phyloP scores from a whole-genome alignment of 306 rosid genomes.

The Boehmeria nivea region DNA sequence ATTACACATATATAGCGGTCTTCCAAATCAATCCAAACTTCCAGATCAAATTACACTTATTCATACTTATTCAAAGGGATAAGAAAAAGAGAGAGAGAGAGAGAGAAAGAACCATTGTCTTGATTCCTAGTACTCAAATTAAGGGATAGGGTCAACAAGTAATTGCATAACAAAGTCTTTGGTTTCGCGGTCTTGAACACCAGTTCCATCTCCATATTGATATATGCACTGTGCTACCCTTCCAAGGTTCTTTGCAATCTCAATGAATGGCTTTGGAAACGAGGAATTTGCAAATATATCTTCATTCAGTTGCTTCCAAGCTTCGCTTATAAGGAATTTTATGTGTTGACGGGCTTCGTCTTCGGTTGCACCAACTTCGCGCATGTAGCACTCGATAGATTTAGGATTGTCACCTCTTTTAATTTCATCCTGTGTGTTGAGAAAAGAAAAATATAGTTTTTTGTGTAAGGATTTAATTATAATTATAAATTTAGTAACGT shows the following conservation, averaged over 20 bases:
- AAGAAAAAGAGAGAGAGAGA: no score
- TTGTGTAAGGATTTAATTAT: no score
- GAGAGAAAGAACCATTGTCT: no score
- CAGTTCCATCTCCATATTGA: neutral
- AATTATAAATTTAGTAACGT: no score
- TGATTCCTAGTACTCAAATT: no score
- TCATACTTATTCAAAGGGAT: no score
- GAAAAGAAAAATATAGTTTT: no score
- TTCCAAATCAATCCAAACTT: no score
- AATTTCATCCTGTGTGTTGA: constrained; percentile 2
- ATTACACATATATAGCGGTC: no score
- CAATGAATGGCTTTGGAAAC: constrained; percentile 6
- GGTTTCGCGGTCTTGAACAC: neutral
- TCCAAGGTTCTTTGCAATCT: neutral
- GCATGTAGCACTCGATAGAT: constrained; percentile 37
- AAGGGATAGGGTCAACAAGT: neutral
- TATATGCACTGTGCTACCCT: constrained; percentile 11
- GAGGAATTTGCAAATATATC: neutral
- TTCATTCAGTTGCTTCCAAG: constrained; percentile 26
- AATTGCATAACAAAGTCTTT: neutral
- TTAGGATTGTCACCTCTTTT: constrained; percentile 25
- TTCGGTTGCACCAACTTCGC: constrained; percentile 18
- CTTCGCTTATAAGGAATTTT: neutral
- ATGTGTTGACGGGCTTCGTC: constrained; percentile 17
- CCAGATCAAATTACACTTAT: no score